Conservation (phyloP, 192 early-diverging fungal species). For the Gaertneriomyces semiglobifer region DNA sequence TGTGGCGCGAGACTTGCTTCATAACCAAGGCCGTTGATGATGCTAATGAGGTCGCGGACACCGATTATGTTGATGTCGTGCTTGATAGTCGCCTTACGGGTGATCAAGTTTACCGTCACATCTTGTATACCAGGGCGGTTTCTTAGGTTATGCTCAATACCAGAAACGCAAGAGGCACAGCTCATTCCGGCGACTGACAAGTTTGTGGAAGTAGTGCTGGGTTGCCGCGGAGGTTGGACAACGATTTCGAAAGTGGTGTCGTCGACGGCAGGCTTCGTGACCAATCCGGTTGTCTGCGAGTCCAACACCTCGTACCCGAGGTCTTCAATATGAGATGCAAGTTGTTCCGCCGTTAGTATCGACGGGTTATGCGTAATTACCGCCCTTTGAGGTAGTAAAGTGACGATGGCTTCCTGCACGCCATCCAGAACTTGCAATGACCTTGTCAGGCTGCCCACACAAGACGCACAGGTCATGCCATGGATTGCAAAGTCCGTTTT, state of each 20-base stretch:
- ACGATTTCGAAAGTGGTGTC: slow-evolving; percentile 11
- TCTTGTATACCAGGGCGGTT: slow-evolving; percentile 23
- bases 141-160: slow-evolving; percentile 32
- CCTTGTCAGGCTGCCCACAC: slow-evolving; percentile 68
- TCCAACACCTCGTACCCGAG: slow-evolving; percentile 69
- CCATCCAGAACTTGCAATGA: slow-evolving; percentile 50
- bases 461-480: slow-evolving; percentile 87
- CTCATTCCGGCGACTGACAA: slow-evolving; percentile 48
- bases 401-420: slow-evolving; percentile 54
- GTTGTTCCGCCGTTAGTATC: slow-evolving; percentile 26
- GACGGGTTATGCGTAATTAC: slow-evolving; percentile 44
- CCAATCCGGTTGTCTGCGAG: not conserved
- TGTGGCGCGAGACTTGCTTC: slow-evolving; percentile 43
- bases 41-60: slow-evolving; percentile 55
- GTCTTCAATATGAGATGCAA: slow-evolving; percentile 63
- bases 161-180: slow-evolving; percentile 45
- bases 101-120: slow-evolving; percentile 36
- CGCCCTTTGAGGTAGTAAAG: slow-evolving; percentile 64
- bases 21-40: slow-evolving; percentile 62
- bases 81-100: slow-evolving; percentile 41
- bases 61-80: slow-evolving; percentile 56
- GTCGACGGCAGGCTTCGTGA: not conserved
- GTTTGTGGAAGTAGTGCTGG: slow-evolving; percentile 15
- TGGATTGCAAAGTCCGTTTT: slow-evolving; percentile 52
- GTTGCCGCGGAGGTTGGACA: slow-evolving; percentile 8